phyloP scores from a whole-genome alignment of 352 stramenopile genomes.

The Phytophthora hybrid region DNA sequence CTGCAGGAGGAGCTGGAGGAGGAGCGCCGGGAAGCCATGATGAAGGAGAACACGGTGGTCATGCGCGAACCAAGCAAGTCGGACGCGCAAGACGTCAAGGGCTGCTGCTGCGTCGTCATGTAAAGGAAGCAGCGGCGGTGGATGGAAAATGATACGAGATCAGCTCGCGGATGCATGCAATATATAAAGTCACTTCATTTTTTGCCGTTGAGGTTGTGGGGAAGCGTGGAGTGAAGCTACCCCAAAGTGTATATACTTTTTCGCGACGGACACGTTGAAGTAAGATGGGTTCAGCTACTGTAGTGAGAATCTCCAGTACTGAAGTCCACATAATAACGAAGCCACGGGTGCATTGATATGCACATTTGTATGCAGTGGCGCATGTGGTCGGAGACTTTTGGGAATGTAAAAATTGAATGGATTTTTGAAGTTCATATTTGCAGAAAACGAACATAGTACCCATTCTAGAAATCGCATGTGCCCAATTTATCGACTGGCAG shows the following conservation, averaged over 20 bases:
- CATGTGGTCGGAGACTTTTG: slow-evolving; percentile 1
- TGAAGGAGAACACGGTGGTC: slow-evolving; percentile 60
- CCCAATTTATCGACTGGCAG: not conserved
- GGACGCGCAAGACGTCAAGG: slow-evolving; percentile 36
- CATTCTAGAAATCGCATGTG: not conserved
- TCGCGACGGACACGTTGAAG: slow-evolving; percentile 16
- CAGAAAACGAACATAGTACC: not conserved
- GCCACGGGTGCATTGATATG: not conserved
- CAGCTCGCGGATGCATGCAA: slow-evolving; percentile 29
- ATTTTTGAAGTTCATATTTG: not conserved
- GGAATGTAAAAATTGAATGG: not conserved
- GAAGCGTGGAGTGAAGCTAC: no score
- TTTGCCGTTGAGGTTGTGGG: slow-evolving; percentile 1
- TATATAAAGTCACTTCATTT: slow-evolving; percentile 33
- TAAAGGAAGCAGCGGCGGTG: slow-evolving; percentile 26
- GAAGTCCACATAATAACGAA: not conserved
- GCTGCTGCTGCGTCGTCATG: slow-evolving; percentile 75
- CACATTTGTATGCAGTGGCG: not conserved
- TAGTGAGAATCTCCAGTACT: not conserved
- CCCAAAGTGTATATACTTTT: slow-evolving; percentile 27
- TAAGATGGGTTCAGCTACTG: slow-evolving; percentile 8
- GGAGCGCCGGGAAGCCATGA: slow-evolving; percentile 59
- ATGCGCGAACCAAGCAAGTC: slow-evolving; percentile 43
- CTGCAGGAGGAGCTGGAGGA: slow-evolving; percentile 70
- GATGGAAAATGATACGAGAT: slow-evolving; percentile 18